Evolutionary conservation across 2,329 filamentous ascomycete species (phyloP).

Genomic region (Aureobasidium zeae): DNA sequence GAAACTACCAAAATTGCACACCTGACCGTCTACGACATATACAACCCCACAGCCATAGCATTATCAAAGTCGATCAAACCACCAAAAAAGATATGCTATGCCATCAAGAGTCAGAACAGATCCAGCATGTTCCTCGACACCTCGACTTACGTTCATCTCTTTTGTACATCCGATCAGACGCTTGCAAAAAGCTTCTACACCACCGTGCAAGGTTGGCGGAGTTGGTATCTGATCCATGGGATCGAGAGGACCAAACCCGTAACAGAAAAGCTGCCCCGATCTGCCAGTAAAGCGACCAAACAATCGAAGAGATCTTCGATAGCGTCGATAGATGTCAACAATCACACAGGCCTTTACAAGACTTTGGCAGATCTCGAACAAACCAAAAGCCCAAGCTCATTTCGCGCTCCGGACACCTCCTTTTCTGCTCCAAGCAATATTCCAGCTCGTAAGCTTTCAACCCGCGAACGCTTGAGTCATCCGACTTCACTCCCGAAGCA

Average conservation of each 20-base stretch:
- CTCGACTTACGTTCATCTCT: slow-evolving; percentile 86
- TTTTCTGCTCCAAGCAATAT: slow-evolving; percentile 1
- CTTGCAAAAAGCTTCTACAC: slow-evolving; percentile 61
- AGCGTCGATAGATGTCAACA: slow-evolving; percentile 42
- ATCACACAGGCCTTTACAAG: slow-evolving; percentile 56
- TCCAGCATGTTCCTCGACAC: slow-evolving; percentile 71
- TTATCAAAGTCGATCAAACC: slow-evolving; percentile 64
- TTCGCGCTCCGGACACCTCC: slow-evolving; percentile 18
- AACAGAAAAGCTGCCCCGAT: slow-evolving; percentile 23
- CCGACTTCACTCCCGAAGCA: slow-evolving; percentile 26
- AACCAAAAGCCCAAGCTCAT: slow-evolving; percentile 41
- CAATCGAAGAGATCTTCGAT: slow-evolving; percentile 17
- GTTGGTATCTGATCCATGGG: slow-evolving; percentile 78
- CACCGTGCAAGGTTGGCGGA: slow-evolving; percentile 71
- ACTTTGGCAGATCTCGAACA: slow-evolving; percentile 56
- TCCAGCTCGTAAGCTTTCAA: slow-evolving; percentile 28
- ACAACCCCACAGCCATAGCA: slow-evolving; percentile 62
- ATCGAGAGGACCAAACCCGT: slow-evolving; percentile 52
- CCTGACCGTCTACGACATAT: slow-evolving; percentile 87
- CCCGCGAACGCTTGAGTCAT: slow-evolving; percentile 30
- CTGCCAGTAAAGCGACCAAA: slow-evolving; percentile 12
- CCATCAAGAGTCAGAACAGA: slow-evolving; percentile 87
- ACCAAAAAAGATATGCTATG: slow-evolving; percentile 77
- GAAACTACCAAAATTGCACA: slow-evolving; percentile 67
- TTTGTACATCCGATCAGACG: slow-evolving; percentile 64